phyloP scores from a whole-genome alignment of 805 yeast species.

The Yueomyces sp. region DNA sequence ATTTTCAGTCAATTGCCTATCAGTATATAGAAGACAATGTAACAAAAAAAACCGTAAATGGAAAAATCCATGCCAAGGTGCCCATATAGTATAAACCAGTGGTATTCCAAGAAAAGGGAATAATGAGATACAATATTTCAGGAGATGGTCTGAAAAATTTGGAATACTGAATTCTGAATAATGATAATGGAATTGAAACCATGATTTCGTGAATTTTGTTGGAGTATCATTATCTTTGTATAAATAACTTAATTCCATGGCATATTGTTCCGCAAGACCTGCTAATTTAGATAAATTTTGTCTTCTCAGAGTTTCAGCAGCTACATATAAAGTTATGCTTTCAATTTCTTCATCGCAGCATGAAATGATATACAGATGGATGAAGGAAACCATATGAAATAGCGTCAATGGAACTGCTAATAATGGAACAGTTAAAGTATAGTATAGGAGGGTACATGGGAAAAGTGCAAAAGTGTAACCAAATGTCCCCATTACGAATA shows the following conservation, averaged over 20 bases:
- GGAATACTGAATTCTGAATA: background rate
- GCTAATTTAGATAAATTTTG: background rate
- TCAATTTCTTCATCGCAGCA: background rate
- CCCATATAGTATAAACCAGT: background rate
- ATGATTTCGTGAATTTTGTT: background rate
- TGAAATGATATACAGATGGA: background rate
- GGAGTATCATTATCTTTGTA: background rate
- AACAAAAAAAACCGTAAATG: too few relatives aligned
- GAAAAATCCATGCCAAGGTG: background rate
- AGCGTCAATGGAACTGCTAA: background rate
- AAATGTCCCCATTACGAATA: background rate
- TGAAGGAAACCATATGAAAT: background rate
- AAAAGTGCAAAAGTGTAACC: background rate
- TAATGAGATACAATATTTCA: background rate
- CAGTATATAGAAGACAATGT: background rate
- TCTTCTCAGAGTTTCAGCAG: background rate
- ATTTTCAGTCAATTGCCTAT: background rate
- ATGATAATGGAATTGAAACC: background rate
- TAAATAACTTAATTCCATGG: background rate
- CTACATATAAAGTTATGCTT: background rate
- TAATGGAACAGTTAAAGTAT: background rate
- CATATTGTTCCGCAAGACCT: background rate
- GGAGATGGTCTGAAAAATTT: too few relatives aligned
- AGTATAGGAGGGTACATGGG: background rate
- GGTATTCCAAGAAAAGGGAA: background rate